Evolutionary conservation across 306 rosid genomes (phyloP), one percentile per base, ranked within the genome.

Genomic region (Calophaca sinica): DNA sequence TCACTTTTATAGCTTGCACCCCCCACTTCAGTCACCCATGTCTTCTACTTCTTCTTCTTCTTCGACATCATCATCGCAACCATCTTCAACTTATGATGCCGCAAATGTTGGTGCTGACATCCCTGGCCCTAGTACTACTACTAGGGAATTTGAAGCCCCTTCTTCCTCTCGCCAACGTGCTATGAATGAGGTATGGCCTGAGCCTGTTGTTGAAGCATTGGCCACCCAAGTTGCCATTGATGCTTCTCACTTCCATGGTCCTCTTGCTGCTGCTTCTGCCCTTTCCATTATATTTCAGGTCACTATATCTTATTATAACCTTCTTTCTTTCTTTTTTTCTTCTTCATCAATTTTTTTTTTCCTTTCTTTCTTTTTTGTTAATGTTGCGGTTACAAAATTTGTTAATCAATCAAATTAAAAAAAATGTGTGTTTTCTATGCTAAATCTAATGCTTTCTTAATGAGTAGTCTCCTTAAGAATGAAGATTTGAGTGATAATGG

Each of bases 241-340:
- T 29, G 88, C 97, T 78, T 83, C 96, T 72, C 79, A 69, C 49
- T 5, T 69, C 15, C 4, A 32, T 5, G 97, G 98, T 2, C 89
- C 86, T 36, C 88, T 90, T 7, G 71, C 87, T 35, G 99, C 88
- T 12, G 96, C 96, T 36, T 50, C 84, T 32, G 93, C 99, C 1
- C 93, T 96, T 8, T 84, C 89, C 46, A 75, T 46, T 60, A 66
- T 96, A 1, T 96, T 96, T 73, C 96, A 78, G 99, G 99, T 96
- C 60, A 68, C 57, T 42, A 7, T 31, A 9, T 53, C 10, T 4
- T 28, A 10, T 5, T 4, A 20, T 38, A n/a, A 44, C 2, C 31
- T n/a, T 0, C 1, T 2, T 3, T 53, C 11, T 3, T 5, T 69
- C 6, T 10, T 3, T 14, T n/a, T 32, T 13, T 5, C 26, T 2